Percentiles rank a stretch among this genome's conserved stretches.
Evolutionary conservation across 2,329 filamentous ascomycete species (phyloP).

Genomic region (Cercospora berteroae): DNA sequence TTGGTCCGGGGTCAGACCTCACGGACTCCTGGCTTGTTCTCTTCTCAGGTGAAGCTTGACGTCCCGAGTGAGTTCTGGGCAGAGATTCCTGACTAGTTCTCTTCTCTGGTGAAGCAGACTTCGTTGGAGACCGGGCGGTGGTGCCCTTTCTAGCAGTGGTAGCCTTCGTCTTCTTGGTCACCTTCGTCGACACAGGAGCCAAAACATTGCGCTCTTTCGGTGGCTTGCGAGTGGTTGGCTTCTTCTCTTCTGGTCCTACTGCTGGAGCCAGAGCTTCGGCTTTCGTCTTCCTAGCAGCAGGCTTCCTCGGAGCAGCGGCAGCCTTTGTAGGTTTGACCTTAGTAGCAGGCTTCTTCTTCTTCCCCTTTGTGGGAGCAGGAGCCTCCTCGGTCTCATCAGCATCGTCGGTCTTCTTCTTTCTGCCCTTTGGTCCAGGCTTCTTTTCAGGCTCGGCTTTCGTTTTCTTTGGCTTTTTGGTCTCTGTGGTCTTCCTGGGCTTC

Average conservation of each 20-base stretch:
- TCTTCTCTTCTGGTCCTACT: background rate
- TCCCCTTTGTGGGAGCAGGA: background rate
- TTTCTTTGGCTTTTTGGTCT: background rate
- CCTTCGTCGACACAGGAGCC: background rate
- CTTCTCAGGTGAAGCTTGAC: background rate
- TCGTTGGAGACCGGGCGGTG: background rate
- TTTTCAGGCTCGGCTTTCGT: background rate
- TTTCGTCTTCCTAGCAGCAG: background rate
- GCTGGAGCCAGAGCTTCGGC: background rate
- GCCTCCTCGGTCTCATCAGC: background rate
- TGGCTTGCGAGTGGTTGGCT: background rate
- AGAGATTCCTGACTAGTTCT: background rate
- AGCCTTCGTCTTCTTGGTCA: constrained; percentile 2
- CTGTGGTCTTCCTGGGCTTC: background rate
- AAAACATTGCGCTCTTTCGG: background rate
- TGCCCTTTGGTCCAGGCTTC: background rate
- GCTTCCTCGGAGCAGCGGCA: background rate
- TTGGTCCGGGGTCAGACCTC: background rate
- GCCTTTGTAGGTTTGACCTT: background rate
- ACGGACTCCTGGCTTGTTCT: background rate
- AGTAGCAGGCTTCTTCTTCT: background rate
- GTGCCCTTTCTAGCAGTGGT: background rate
- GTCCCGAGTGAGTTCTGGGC: background rate
- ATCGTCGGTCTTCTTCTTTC: background rate
- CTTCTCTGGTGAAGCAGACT: constrained; percentile 2